Conservation (phyloP, 331 rosid genomes). For the Rhamnella rubrinervis region DNA sequence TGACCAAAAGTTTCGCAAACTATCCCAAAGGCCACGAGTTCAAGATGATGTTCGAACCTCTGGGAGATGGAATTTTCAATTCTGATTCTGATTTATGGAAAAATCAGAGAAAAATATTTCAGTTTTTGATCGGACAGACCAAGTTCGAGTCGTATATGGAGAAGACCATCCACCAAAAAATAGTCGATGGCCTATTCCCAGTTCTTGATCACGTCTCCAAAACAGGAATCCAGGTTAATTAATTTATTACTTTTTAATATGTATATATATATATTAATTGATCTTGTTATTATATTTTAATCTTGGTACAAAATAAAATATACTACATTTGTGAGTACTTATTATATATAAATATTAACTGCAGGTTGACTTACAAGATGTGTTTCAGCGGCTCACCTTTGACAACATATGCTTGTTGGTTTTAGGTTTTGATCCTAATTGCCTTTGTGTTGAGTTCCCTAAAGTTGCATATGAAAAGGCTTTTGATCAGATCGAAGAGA, state of each 20-base stretch:
- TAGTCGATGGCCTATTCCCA: conserved; percentile 24
- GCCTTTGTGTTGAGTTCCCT: conserved; percentile 36
- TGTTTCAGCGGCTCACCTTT: conserved; percentile 25
- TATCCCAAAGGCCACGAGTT: conserved; percentile 42
- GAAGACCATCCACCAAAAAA: conserved; percentile 22
- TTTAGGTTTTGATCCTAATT: conserved; percentile 41
- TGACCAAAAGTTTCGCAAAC: conserved; percentile 31
- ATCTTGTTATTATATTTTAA: no score
- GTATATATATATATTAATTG: not conserved
- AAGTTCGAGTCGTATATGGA: conserved; percentile 27
- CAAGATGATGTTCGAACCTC: conserved; percentile 36
- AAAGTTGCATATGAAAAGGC: conserved; percentile 35
- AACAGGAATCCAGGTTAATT: conserved; percentile 8
- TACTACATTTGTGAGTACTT: no score
- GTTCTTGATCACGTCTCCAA: conserved; percentile 27
- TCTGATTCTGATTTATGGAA: conserved; percentile 40
- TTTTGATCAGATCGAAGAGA: conserved; percentile 36
- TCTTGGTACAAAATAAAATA: no score
- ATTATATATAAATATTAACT: not conserved
- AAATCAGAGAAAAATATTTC: conserved; percentile 29
- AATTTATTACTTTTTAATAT: no score
- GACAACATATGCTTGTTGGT: conserved; percentile 36
- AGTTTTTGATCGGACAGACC: not conserved
- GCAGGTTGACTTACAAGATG: conserved; percentile 51
- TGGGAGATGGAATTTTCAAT: conserved; percentile 59